A percentile compares a stretch with the other conserved stretches of the same genome.
These are phyloP conservation scores for Pleurotus pulmonarius DNA, from an alignment of 768 basidiomycete genomes.

Conservation along the genomic window DNA sequence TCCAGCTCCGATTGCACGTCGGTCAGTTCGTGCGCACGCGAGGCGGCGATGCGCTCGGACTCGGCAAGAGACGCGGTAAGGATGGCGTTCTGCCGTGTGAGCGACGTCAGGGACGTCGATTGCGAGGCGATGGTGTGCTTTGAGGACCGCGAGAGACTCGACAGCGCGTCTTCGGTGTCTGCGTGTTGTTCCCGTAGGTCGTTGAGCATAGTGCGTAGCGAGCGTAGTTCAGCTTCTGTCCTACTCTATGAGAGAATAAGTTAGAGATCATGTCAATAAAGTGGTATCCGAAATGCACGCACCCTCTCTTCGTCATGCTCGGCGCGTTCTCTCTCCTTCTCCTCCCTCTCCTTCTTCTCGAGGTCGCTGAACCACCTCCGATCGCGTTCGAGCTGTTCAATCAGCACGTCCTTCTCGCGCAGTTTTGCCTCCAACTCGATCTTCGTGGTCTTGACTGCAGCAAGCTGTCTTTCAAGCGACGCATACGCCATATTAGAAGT, in stretches of 20 bases:
- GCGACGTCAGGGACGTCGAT: conserved; percentile 44
- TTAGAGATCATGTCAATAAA: background rate
- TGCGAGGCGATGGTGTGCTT: conserved; percentile 48
- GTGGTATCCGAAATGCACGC: conserved; percentile 13
- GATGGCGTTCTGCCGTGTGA: conserved; percentile 40
- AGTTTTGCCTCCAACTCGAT: conserved; percentile 66
- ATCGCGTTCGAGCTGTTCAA: conserved; percentile 70
- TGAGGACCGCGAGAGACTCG: conserved; percentile 42
- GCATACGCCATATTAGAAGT: conserved; percentile 59
- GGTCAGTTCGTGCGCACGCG: conserved; percentile 35
- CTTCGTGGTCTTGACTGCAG: conserved; percentile 56
- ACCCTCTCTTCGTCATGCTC: conserved; percentile 62
- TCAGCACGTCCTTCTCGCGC: conserved; percentile 55
- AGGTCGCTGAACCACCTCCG: background rate
- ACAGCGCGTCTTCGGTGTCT: conserved; percentile 58
- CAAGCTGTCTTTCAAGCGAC: conserved; percentile 64
- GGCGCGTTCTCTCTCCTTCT: conserved; percentile 54
- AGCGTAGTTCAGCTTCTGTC: conserved; percentile 47
- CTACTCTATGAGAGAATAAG: conserved; percentile 32
- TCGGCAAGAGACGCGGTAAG: conserved; percentile 47
- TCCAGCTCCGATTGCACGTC: conserved; percentile 47
- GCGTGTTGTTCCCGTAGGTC: conserved; percentile 53
- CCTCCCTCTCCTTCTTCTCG: conserved; percentile 56
- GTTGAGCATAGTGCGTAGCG: conserved; percentile 44
- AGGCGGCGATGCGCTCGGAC: conserved; percentile 34